These are phyloP conservation scores for Metschnikowia arizonensis DNA, from an alignment of 805 yeast species.

Conservation along the genomic window DNA sequence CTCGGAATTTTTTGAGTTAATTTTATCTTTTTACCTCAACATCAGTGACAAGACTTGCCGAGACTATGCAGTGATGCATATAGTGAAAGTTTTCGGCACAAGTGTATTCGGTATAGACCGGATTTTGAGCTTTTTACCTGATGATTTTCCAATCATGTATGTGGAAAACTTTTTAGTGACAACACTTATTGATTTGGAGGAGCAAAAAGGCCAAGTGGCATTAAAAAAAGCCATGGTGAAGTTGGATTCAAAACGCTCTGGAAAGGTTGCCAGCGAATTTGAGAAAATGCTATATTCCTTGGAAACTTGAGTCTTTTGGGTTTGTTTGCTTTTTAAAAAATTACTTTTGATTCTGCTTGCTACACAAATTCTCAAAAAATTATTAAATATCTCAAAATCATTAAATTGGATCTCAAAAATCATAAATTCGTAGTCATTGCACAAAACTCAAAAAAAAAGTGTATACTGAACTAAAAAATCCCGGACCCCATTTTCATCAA, in stretches of 20 bases:
- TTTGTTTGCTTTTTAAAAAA: too few species aligned
- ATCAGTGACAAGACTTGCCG: constrained; percentile 8
- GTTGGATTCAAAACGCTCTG: constrained; percentile 25
- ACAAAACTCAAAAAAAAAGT: too few species aligned
- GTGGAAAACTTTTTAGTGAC: constrained; percentile 25
- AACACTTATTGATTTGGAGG: constrained; percentile 21
- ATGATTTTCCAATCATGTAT: constrained; percentile 27
- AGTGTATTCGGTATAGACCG: constrained; percentile 22
- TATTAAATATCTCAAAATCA: too few species aligned
- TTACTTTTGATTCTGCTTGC: too few species aligned
- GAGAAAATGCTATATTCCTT: constrained; percentile 1
- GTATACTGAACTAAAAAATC: constrained; percentile 27
- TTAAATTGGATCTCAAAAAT: too few species aligned
- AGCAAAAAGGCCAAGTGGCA: constrained; percentile 15
- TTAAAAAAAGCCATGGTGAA: constrained; percentile 28
- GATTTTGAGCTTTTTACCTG: constrained; percentile 29
- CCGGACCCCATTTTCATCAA: constrained; percentile 45
- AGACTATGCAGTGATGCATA: constrained; percentile 26
- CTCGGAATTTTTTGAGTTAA: constrained; percentile 13
- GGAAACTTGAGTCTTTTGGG: too few species aligned
- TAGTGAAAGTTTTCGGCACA: constrained; percentile 24
- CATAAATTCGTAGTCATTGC: too few species aligned
- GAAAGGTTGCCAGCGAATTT: constrained; percentile 22
- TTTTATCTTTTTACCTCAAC: constrained; percentile 21
- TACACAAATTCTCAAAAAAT: too few species aligned